Base-by-base conservation (phyloP, 768 basidiomycete species). In the Tremella fuciformis region DNA sequence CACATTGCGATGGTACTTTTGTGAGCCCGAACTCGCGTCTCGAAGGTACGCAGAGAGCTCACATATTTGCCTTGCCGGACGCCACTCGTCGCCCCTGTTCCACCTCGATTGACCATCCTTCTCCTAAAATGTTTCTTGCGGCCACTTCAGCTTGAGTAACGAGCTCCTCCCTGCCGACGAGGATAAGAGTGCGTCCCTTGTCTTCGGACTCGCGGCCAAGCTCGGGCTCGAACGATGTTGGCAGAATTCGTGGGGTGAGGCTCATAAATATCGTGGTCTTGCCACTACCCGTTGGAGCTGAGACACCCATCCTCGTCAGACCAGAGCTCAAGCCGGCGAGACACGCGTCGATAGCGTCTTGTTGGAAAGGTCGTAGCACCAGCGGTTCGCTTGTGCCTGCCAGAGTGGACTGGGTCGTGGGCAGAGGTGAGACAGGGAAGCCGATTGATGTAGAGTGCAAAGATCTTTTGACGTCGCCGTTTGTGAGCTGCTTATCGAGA, bases 211-310 rank as follows among this genome's bases (percentile, higher is more conserved):
- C 11, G 4, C 11, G 6, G 29, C 29, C 29, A 29, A 38, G 26
- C 42, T 34, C 29, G 11, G 29, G 29, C 11, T 34, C 29, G 6
- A 34, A 34, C 4, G 29, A 34, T 34, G 29, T 11, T 34, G 29
- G 29, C 84, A 70, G 7, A 74, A 94, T 81, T 8, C 84, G 82
- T 8, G 85, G 84, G 21, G 94, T 81, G 21, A 97, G 83, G 2
- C 85, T 84, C 38, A 92, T 84, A 77, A 98, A 98, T 53, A 96
- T 87, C 0, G 89, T 88, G 0, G 93, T 98, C 77, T 98, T 97
- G 53, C 84, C 84, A 16, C 69, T 71, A 2, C 75, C 75, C 3
- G 75, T 76, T 0, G 75, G 75, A 1, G 67, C 70, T 21, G 70
- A 72, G 2, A 76, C 75, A 15, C 75, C 75, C n/a, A 76, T 69